Conservation (phyloP, 116 monocot species). For the Iris pallida region DNA sequence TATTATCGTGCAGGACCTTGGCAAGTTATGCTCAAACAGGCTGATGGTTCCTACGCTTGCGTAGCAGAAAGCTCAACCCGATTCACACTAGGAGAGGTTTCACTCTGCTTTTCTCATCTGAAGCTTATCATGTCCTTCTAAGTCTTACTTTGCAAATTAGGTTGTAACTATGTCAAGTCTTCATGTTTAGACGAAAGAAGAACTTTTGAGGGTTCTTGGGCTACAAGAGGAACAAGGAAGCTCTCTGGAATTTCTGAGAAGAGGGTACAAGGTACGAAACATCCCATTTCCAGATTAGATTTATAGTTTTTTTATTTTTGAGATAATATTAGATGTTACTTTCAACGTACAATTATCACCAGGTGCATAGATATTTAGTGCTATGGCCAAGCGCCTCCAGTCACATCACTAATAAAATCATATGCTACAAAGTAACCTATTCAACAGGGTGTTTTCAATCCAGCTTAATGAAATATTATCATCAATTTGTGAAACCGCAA, state of each 20-base stretch:
- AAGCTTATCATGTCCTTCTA: neutral
- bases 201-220: conserved; percentile 86
- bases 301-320: neutral
- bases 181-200: conserved; percentile 74
- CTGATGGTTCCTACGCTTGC: conserved; percentile 94
- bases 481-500: too few relatives aligned
- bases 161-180: neutral
- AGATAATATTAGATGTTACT: neutral
- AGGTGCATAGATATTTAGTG: too few relatives aligned
- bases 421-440: too few relatives aligned
- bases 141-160: neutral
- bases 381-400: too few relatives aligned
- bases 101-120: neutral
- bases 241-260: conserved; percentile 90
- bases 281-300: neutral
- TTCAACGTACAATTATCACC: too few relatives aligned
- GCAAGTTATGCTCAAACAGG: conserved; percentile 99
- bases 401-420: too few relatives aligned
- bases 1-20: conserved; percentile 65
- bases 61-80: conserved; percentile 89
- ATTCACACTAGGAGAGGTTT: conserved; percentile 92
- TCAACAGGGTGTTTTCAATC: too few relatives aligned
- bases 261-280: conserved; percentile 86
- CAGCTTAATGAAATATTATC: too few relatives aligned
- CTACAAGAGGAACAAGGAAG: conserved; percentile 96